Base-by-base conservation (phyloP, 1,284 basidiomycete species). In the Puccinia polysora region DNA sequence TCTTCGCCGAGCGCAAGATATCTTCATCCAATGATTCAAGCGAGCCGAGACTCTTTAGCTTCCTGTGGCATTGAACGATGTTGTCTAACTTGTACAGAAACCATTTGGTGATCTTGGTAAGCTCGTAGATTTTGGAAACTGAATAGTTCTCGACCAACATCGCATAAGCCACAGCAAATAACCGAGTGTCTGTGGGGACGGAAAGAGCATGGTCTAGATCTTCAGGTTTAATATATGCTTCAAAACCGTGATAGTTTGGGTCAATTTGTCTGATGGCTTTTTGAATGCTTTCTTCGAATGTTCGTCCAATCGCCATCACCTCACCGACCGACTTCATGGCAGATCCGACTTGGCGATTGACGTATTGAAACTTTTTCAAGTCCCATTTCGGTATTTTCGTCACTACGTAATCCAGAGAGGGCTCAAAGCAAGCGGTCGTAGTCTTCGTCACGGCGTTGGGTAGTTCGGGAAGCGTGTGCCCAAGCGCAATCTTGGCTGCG, bases 301-400 rank as follows among this genome's bases (percentile, higher is more conserved):
- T 98, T 76, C 96, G 89, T 58, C 96, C 96, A 76, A 99, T 97
- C 75, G 95, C 95, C 96, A 99, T 98, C 78, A 98, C 95, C 81
- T 98, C 96, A 74, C 96, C 96, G 73, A 99, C 96, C 28, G 91
- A 94, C 83, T 99, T 98, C 96, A 99, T 98, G 30, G 92, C 87
- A 2, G 94, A 97, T 45, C 96, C 95, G 65, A 98, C 88, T 79
- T 93, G 88, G 74, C 95, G 89, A 80, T 96, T 89, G 73, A 99
- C 96, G 78, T 85, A 83, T 79, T 97, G 93, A 85, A 99, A 97
- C 83, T 99, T 99, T 76, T 93, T 92, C 74, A 99, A 83, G 82
- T 99, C 96, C 94, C 96, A 98, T 82, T 97, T 97, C 76, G 96
- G 96, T 77, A 99, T 98, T 84, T 99, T 98, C 73, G 93, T 97